Evolutionary conservation across 2,329 filamentous ascomycete genomes (phyloP).

Genomic region (Atkinsonella texensis): DNA sequence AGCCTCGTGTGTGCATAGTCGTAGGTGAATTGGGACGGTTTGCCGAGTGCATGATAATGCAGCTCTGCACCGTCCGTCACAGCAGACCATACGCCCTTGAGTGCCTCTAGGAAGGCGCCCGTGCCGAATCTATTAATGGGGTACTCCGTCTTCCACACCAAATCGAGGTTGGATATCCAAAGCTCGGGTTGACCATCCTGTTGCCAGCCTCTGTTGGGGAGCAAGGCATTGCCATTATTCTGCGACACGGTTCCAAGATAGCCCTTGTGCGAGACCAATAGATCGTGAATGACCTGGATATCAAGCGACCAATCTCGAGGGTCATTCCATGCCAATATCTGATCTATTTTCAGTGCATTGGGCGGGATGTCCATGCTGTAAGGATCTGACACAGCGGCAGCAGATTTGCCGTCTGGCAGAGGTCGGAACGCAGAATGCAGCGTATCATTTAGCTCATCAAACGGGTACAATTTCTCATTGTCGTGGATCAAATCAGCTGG

Average conservation of each 20-base stretch:
- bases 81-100: constrained; percentile 68
- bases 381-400: constrained; percentile 18
- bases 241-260: constrained; percentile 67
- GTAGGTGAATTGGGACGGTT: constrained; percentile 69
- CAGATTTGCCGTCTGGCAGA: constrained; percentile 22
- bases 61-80: constrained; percentile 54
- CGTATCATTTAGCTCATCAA: constrained; percentile 36
- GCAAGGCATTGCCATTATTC: constrained; percentile 51
- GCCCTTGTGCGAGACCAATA: constrained; percentile 68
- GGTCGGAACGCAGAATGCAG: constrained; percentile 17
- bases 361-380: constrained; percentile 23
- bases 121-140: constrained; percentile 81
- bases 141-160: constrained; percentile 80
- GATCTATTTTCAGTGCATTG: constrained; percentile 63
- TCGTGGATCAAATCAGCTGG: constrained; percentile 71
- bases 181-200: constrained; percentile 67
- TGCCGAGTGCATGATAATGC: constrained; percentile 61
- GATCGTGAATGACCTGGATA: constrained; percentile 69
- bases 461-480: constrained; percentile 71
- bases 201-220: constrained; percentile 70
- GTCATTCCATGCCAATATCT: constrained; percentile 90
- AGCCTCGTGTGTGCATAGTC: constrained; percentile 65
- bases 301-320: constrained; percentile 94
- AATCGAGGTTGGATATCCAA: constrained; percentile 83
- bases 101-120: constrained; percentile 74